Evolutionary conservation across 176 grass and related monocot species (phyloP).

Genomic region (Calamus simplicifolius): DNA sequence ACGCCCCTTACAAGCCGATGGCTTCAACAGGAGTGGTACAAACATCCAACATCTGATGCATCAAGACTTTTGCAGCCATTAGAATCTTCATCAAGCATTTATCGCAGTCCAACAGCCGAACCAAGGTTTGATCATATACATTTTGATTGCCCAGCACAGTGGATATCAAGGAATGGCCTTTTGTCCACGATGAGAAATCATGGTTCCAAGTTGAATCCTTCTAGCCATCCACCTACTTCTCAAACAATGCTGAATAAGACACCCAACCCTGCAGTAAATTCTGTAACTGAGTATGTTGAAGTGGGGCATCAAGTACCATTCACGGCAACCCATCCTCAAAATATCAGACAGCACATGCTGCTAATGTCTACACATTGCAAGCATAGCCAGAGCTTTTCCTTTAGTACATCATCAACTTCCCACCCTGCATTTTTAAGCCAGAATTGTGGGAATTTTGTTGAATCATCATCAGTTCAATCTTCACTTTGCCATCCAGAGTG

Average conservation of each 20-base stretch:
- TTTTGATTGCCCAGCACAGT: slow-evolving; percentile 20
- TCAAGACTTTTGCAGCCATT: slow-evolving; percentile 15
- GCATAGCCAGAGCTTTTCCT: slow-evolving; percentile 17
- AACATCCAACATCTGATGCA: slow-evolving; percentile 22
- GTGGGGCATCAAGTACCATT: slow-evolving; percentile 11
- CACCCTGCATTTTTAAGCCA: slow-evolving; percentile 3
- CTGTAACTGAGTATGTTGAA: slow-evolving; percentile 19
- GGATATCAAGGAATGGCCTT: slow-evolving; percentile 16
- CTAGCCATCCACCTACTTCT: slow-evolving; percentile 19
- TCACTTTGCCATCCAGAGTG: slow-evolving; percentile 26
- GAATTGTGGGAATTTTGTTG: slow-evolving; percentile 18
- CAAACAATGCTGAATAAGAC: slow-evolving; percentile 29
- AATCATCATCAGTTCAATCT: slow-evolving; percentile 35
- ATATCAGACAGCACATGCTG: slow-evolving; percentile 14
- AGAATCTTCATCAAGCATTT: slow-evolving; percentile 18
- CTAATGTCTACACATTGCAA: slow-evolving; percentile 21
- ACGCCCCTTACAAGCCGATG: slow-evolving; percentile 10
- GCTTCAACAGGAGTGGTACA: slow-evolving; percentile 22
- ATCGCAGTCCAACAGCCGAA: neutral
- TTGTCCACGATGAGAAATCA: slow-evolving; percentile 20
- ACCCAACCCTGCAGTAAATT: slow-evolving; percentile 1
- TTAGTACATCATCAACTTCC: slow-evolving; percentile 19
- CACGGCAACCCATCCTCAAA: slow-evolving; percentile 15
- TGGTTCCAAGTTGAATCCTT: slow-evolving; percentile 27
- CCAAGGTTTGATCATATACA: slow-evolving; percentile 16